Conservation (phyloP, 148 eudicot genomes). For the Rhododendron kiyosumense region DNA sequence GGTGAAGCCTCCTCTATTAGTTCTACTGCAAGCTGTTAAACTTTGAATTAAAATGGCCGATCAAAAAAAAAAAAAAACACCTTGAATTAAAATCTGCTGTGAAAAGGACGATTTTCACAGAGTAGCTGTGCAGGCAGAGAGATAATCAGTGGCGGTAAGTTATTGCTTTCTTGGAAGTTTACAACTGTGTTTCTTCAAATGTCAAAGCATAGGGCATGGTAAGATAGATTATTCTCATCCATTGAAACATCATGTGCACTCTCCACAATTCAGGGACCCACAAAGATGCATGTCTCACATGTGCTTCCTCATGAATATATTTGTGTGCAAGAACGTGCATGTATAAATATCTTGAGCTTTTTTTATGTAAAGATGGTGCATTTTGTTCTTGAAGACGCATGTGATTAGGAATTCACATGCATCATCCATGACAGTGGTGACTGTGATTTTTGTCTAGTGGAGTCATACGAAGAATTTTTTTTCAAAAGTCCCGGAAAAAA, state of each 20-base stretch:
- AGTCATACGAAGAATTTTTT: neutral
- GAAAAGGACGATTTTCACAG: neutral
- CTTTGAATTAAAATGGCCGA: neutral
- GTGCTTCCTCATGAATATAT: constrained; percentile 10
- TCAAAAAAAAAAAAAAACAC: neutral
- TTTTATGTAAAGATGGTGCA: neutral
- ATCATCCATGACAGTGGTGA: neutral
- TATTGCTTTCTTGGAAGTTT: neutral
- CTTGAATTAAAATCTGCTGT: neutral
- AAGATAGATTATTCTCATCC: constrained; percentile 11
- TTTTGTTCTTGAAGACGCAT: neutral
- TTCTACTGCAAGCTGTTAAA: neutral
- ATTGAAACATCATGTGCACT: constrained; percentile 12
- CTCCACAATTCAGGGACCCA: constrained; percentile 3
- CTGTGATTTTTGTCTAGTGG: neutral
- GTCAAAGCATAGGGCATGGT: constrained; percentile 10
- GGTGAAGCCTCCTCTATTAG: neutral
- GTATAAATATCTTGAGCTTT: neutral
- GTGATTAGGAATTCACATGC: no score
- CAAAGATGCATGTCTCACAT: constrained; percentile 12
- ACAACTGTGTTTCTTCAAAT: neutral
- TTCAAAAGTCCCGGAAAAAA: neutral
- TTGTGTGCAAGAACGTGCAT: neutral
- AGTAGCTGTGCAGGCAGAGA: neutral
- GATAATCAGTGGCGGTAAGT: neutral